Percentiles rank a stretch among this genome's conserved stretches.
These are phyloP conservation scores for Linum lewisii DNA, from an alignment of 345 rosid genomes.

Conservation along the genomic window DNA sequence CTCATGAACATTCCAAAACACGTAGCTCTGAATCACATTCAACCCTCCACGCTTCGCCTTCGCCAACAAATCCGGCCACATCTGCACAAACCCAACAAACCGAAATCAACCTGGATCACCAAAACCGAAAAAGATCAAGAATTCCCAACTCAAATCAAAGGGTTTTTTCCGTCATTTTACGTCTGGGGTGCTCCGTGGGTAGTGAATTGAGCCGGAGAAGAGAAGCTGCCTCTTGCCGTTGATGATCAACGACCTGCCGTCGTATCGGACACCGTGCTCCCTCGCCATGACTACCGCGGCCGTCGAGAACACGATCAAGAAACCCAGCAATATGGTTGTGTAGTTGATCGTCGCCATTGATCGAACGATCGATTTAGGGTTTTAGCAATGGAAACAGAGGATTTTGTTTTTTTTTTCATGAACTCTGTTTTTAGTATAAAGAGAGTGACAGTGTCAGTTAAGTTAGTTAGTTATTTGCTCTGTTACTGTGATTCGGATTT, in stretches of 20 bases:
- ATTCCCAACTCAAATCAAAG: no score
- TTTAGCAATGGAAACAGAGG: no score
- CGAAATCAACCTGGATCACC: no score
- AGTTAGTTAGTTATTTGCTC: no score
- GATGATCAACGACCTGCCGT: conserved; percentile 50
- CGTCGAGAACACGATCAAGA: conserved; percentile 9
- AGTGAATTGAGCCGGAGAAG: conserved; percentile 78
- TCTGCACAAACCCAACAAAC: conserved; percentile 27
- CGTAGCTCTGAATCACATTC: conserved; percentile 81
- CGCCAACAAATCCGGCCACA: conserved; percentile 82
- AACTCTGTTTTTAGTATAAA: no score
- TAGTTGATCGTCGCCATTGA: no score
- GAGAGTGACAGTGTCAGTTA: no score
- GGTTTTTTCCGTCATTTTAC: conserved; percentile 17
- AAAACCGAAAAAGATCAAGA: no score
- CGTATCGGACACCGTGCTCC: conserved; percentile 33
- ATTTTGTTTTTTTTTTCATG: no score
- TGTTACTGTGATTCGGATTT: no score
- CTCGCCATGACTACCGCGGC: conserved; percentile 12
- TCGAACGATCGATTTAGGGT: no score
- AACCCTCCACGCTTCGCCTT: conserved; percentile 86
- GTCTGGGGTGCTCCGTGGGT: conserved; percentile 69
- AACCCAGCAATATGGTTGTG: no score
- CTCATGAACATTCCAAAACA: conserved; percentile 88
- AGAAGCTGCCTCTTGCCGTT: conserved; percentile 50